Evolutionary conservation across 371 early-diverging fungal species (phyloP), one percentile per base, ranked within the genome.

Genomic region (Mucor velutinosus): DNA sequence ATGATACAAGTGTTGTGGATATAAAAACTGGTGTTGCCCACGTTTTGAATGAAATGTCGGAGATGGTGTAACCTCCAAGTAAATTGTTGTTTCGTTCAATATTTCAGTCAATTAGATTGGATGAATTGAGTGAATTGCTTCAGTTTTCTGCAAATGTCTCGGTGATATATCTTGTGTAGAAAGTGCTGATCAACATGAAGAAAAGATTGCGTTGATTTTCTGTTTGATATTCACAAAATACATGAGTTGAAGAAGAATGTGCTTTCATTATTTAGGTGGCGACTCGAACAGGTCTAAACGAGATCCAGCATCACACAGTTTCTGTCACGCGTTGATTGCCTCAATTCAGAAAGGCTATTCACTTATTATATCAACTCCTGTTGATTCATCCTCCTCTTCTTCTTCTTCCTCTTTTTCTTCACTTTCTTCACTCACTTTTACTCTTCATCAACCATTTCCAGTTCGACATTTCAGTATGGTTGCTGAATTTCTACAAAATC

Each of bases 291-390:
- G 15, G 27, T 30, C 45, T 45, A 62, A 62, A 62, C 45, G 39
- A 49, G 58, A 49, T 58, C 58, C 64, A 58, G 35, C 35, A 41
- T 32, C 61, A 15, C 57, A 58, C 45, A 65, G 23, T 23, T 45
- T 55, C 60, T 72, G 65, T 68, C 73, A 72, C 73, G 73, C 73
- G 69, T 65, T 68, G 29, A 61, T 62, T 60, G 39, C 43, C 73
- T 72, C 72, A 64, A 72, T 72, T 61, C 59, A 72, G 72, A 60
- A 72, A 67, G 59, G 45, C 33, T 64, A 67, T 64, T 47, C 43
- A 65, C 19, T 30, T 27, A 63, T 53, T 27, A 63, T 41, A 63
- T 60, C 57, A 56, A 64, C 55, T 45, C 61, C 61, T 67, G 27
- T 53, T 53, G 27, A 53, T 53, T 53, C 15, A 3, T 23, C 27